phyloP scores from a whole-genome alignment of 148 eudicot genomes.

The Diospyros kaki region DNA sequence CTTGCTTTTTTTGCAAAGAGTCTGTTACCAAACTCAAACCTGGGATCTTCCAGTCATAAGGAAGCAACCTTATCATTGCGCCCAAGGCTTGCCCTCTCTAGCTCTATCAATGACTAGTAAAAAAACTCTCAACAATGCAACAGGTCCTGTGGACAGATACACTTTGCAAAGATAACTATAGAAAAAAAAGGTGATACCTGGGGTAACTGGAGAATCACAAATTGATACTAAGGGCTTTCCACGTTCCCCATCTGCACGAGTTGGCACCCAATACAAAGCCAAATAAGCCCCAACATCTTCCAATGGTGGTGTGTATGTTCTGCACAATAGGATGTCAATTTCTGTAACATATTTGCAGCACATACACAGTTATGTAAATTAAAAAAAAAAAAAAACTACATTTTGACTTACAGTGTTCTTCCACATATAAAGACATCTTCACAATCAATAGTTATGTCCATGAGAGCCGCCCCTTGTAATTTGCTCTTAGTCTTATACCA shows the following conservation, averaged over 20 bases:
- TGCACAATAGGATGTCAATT: slow-evolving; percentile 28
- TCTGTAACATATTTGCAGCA: slow-evolving; percentile 1
- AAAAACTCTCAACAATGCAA: slow-evolving; percentile 1
- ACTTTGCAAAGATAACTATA: background rate
- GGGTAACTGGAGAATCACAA: slow-evolving; percentile 60
- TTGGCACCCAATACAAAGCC: slow-evolving; percentile 88
- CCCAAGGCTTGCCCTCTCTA: too few species aligned
- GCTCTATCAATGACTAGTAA: background rate
- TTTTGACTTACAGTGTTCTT: slow-evolving; percentile 50
- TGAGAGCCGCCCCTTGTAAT: slow-evolving; percentile 46
- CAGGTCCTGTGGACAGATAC: slow-evolving; percentile 5
- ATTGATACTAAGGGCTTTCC: slow-evolving; percentile 71
- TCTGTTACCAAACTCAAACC: too few species aligned
- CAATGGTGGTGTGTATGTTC: slow-evolving; percentile 74
- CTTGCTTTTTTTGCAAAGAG: too few species aligned
- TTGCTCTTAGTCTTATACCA: slow-evolving; percentile 75
- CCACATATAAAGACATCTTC: slow-evolving; percentile 56
- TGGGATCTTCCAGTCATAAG: too few species aligned
- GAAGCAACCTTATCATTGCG: too few species aligned
- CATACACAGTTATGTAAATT: background rate
- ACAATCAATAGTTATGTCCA: slow-evolving; percentile 35
- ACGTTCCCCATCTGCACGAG: slow-evolving; percentile 73
- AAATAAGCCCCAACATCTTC: slow-evolving; percentile 84
- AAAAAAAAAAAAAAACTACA: slow-evolving; percentile 3
- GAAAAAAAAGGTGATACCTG: slow-evolving; percentile 45